phyloP scores from a whole-genome alignment of 2,329 filamentous ascomycete genomes.

The Phoma sp. region DNA sequence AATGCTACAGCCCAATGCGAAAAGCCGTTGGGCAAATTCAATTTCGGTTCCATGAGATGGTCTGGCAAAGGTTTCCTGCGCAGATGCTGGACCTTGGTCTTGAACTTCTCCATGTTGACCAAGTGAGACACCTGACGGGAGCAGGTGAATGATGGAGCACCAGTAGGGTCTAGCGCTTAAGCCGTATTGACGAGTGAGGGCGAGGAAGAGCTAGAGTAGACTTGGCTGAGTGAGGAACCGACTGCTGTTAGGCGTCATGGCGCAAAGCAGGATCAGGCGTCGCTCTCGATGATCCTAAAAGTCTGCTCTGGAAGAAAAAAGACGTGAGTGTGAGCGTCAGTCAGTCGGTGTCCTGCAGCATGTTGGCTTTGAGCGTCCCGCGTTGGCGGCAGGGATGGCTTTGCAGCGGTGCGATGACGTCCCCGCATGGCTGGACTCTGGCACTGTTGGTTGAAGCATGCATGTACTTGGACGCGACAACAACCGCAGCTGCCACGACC shows the following conservation, averaged over 20 bases:
- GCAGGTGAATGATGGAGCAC: slow-evolving; percentile 23
- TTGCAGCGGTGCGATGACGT: slow-evolving; percentile 13
- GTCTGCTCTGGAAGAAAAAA: not conserved
- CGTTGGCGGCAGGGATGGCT: slow-evolving; percentile 12
- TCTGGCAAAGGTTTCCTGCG: slow-evolving; percentile 33
- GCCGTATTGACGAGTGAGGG: slow-evolving; percentile 16
- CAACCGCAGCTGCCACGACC: slow-evolving; percentile 15
- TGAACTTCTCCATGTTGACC: slow-evolving; percentile 43
- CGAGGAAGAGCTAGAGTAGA: slow-evolving; percentile 12
- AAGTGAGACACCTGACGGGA: slow-evolving; percentile 30
- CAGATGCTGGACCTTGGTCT: slow-evolving; percentile 38
- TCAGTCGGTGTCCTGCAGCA: slow-evolving; percentile 2
- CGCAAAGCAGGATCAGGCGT: slow-evolving; percentile 6
- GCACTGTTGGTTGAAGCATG: slow-evolving; percentile 6
- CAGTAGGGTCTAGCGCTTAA: slow-evolving; percentile 20
- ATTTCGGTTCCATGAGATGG: slow-evolving; percentile 32
- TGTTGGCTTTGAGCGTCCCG: slow-evolving; percentile 8
- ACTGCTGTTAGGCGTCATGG: slow-evolving; percentile 18
- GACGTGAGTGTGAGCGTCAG: not conserved
- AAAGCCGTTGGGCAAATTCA: slow-evolving; percentile 35
- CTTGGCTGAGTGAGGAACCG: slow-evolving; percentile 8
- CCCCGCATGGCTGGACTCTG: slow-evolving; percentile 2
- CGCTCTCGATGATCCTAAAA: not conserved
- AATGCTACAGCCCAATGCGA: slow-evolving; percentile 51
- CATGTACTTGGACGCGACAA: slow-evolving; percentile 10